Evolutionary conservation across 192 early-diverging fungal genomes (phyloP), one percentile per base, ranked within the genome.

Genomic region (Fimicolochytrium jonesii): DNA sequence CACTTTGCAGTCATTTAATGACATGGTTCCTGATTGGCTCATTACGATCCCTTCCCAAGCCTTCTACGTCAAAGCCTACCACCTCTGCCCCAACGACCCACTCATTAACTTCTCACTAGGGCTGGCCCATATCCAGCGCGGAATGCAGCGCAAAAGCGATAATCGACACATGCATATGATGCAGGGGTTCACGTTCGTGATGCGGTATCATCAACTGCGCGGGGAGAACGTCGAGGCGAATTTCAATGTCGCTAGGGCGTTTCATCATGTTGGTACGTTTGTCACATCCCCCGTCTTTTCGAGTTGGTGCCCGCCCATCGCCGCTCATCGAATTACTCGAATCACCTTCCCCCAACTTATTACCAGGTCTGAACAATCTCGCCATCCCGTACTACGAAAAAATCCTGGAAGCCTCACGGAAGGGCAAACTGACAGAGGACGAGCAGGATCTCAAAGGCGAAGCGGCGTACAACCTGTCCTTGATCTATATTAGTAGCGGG

Each of bases 191-290:
- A 74, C 82, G 35, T 88, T 89, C 59, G 33, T 90, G 25, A 73
- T 72, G 53, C 73, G 82, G 31, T 90, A 90, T 63, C 66, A 68
- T 37, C 75, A 84, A 45, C 45, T 86, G 22, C 63, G 63, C 28
- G 67, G 56, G 11, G 50, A 55, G 2, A 72, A 58, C 33, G 74
- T 76, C 56, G 92, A 93, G 59, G 80, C 85, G 31, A 76, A 82
- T 20, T 99, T 90, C 64, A 99, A 99, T 65, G 60, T 90, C 41
- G 97, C 79, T 0, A 76, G 95, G n/a, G 86, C 87, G 1, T 97
- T 90, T 66, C 97, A 99, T 72, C 82, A 87, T n/a, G 30, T 99
- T 37, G 73, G 68, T 70, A 60, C 2, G 57, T 42, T n/a, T n/a
- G n/a, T n/a, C n/a, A n/a, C n/a, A n/a, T n/a, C n/a, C n/a, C n/a